Evolutionary conservation across 2,329 filamentous ascomycete genomes (phyloP).

Genomic region (Cercospora canescens): DNA sequence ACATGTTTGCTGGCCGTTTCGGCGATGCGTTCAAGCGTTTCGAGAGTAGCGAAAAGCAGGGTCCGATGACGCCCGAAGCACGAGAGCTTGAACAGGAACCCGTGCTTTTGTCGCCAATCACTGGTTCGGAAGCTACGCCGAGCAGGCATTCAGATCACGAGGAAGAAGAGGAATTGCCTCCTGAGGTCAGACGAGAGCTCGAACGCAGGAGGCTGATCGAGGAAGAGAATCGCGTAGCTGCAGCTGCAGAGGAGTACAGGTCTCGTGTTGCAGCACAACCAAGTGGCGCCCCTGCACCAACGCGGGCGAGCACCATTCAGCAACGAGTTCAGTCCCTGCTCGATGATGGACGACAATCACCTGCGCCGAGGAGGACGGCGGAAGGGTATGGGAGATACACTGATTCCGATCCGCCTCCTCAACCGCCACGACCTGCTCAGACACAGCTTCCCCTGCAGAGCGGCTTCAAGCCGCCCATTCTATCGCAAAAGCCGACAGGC

Average conservation of each 20-base stretch:
- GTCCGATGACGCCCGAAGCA: conserved; percentile 22
- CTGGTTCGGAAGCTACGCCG: conserved; percentile 73
- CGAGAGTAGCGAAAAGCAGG: conserved; percentile 50
- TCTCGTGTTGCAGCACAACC: conserved; percentile 67
- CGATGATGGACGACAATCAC: conserved; percentile 67
- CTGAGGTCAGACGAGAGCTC: conserved; percentile 86
- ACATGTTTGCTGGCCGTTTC: conserved; percentile 82
- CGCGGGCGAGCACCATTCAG: conserved; percentile 81
- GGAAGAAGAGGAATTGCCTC: conserved; percentile 71
- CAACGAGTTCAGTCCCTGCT: conserved; percentile 85
- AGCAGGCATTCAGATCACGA: conserved; percentile 57
- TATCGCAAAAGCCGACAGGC: conserved; percentile 29
- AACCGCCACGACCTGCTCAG: conserved; percentile 11
- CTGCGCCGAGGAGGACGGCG: conserved; percentile 65
- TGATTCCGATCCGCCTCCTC: conserved; percentile 40
- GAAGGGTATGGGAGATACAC: conserved; percentile 90
- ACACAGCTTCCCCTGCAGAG: conserved; percentile 15
- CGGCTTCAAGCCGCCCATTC: conserved; percentile 22
- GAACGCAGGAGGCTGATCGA: conserved; percentile 79
- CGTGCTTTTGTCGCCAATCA: conserved; percentile 64
- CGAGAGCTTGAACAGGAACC: conserved; percentile 24
- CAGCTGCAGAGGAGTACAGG: conserved; percentile 85
- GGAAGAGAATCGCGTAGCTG: conserved; percentile 87
- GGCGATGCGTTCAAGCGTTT: conserved; percentile 93
- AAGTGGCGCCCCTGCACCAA: conserved; percentile 52